These are phyloP conservation scores for Pyronema domesticum DNA, from an alignment of 495 filamentous ascomycete genomes.

Conservation along the genomic window DNA sequence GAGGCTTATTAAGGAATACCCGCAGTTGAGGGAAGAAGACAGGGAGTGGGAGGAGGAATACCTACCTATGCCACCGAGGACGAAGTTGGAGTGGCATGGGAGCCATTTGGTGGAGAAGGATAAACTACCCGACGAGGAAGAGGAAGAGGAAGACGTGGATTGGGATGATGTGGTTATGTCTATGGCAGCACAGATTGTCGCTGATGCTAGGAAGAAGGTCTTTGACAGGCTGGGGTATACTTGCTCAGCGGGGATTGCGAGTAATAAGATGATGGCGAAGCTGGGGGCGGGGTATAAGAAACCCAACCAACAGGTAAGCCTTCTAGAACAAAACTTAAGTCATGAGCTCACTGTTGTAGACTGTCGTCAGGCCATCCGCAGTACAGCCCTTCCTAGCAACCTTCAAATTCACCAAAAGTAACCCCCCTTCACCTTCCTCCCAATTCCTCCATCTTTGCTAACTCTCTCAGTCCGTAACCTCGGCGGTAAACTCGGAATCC, in stretches of 20 bases:
- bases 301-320: conserved; percentile 54
- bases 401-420: conserved; percentile 83
- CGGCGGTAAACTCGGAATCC: conserved; percentile 87
- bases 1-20: conserved; percentile 65
- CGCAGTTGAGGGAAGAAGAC: conserved; percentile 29
- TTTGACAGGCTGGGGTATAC: conserved; percentile 61
- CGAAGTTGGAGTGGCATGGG: conserved; percentile 61
- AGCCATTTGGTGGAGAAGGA: conserved; percentile 34
- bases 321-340: not conserved
- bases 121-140: conserved; percentile 35
- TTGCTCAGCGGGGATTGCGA: conserved; percentile 71
- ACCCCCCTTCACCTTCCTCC: not conserved
- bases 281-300: conserved; percentile 80
- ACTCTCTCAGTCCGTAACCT: conserved; percentile 50
- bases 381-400: conserved; percentile 59
- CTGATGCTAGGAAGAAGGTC: conserved; percentile 50
- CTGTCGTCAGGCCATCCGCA: conserved; percentile 70
- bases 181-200: conserved; percentile 73
- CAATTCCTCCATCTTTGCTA: not conserved
- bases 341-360: conserved; percentile 25
- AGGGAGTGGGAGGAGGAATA: conserved; percentile 53
- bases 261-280: conserved; percentile 92
- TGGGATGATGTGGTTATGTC: conserved; percentile 90
- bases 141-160: conserved; percentile 29
- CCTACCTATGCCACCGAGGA: conserved; percentile 47